Evolutionary conservation across 768 basidiomycete species (phyloP), one percentile per base, ranked within the genome.

Genomic region (Boletus huronensis): DNA sequence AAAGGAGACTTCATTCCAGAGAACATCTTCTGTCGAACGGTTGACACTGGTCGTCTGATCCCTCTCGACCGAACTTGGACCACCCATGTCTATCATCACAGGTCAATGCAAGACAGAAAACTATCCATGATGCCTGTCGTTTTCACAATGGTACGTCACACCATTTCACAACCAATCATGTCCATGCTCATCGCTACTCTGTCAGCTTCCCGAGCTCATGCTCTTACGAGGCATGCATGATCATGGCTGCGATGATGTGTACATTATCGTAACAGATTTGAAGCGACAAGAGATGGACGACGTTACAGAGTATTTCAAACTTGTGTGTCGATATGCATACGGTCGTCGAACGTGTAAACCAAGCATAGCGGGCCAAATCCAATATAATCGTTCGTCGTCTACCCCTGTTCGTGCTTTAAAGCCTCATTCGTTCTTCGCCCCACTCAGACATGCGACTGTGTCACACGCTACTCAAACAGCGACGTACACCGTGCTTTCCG

Each of bases 11-110:
- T 90, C 59, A 79, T 82, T 6, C 88, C 88, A 39, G 88, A 90
- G 66, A 88, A 90, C 67, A 79, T 90, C 55, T 90, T 90, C 63
- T 86, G 84, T 64, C 80, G 87, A 51, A 90, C 88, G 3, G 82
- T 90, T 54, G 88, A 90, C 67, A 89, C 88, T 0, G 82, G 84
- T 41, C 82, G 88, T 36, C 71, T 90, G 64, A 88, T 90, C 54
- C 88, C 88, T 40, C 82, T 90, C 61, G 87, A 88, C 77, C 79
- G 88, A 55, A 87, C 87, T 17, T 90, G 88, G 88, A 86, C 84
- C 29, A 90, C 87, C 8, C 85, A 89, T 69, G 84, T 90, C 38
- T 89, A 84, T 64, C 86, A 89, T 67, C 88, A 90, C 56, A 78
- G 82, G 56, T 84, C 86, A 4, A 86, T 88, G 81, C 79, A 82